Conservation (phyloP, 1,284 basidiomycete genomes). For the Puccinia novopanici region DNA sequence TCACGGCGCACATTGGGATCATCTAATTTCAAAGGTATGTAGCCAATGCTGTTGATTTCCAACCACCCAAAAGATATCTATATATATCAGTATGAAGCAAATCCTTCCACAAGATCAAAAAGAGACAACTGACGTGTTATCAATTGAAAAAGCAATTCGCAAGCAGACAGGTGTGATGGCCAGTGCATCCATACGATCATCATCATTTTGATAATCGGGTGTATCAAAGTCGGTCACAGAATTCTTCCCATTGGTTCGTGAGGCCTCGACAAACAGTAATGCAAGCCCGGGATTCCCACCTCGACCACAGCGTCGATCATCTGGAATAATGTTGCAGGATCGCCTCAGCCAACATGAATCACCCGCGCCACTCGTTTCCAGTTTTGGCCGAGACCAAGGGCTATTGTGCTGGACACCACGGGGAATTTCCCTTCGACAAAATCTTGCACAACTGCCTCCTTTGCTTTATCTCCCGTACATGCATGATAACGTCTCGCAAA, state of each 20-base stretch:
- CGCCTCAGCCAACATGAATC: background rate
- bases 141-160: background rate
- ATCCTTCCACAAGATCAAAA: background rate
- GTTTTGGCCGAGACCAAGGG: conserved; percentile 9
- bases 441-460: background rate
- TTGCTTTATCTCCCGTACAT: background rate
- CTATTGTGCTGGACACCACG: background rate
- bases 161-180: too few species aligned
- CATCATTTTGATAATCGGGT: background rate
- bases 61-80: background rate
- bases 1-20: too few species aligned
- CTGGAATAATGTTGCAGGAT: background rate
- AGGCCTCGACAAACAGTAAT: background rate
- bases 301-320: background rate
- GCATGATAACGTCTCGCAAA: background rate
- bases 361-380: background rate
- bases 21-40: too few species aligned
- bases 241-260: background rate
- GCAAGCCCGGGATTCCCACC: background rate
- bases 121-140: background rate
- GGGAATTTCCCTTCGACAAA: background rate
- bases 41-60: background rate
- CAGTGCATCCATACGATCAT: background rate
- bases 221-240: background rate
- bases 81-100: background rate